phyloP scores from a whole-genome alignment of 2,329 filamentous ascomycete species.

The Aspergillaceae sp. region DNA sequence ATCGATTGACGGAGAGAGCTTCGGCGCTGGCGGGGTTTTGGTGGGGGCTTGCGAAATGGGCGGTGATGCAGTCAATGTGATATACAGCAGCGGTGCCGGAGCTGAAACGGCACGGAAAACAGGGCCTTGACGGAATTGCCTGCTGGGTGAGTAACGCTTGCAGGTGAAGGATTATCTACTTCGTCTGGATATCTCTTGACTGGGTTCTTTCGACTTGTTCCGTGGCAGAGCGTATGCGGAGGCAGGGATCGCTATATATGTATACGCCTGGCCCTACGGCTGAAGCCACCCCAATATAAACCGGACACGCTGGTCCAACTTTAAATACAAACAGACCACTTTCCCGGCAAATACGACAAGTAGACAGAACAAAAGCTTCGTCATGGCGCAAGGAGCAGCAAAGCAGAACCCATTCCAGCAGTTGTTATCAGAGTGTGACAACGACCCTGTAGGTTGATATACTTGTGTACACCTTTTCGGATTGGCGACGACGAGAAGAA shows the following conservation, averaged over 20 bases:
- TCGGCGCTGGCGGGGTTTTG: constrained; percentile 22
- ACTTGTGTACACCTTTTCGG: neutral
- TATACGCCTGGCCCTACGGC: too few species aligned
- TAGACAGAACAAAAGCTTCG: neutral
- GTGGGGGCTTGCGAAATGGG: constrained; percentile 15
- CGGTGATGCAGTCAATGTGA: too few species aligned
- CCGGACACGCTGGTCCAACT: neutral
- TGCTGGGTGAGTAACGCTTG: too few species aligned
- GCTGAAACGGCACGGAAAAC: too few species aligned
- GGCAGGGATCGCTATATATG: too few species aligned
- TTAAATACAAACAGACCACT: neutral
- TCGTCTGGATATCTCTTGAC: too few species aligned
- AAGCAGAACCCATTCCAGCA: constrained; percentile 62
- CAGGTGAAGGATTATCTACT: too few species aligned
- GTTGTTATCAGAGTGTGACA: constrained; percentile 58
- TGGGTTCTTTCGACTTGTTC: too few species aligned
- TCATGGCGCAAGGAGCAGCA: constrained; percentile 1
- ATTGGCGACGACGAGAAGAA: neutral
- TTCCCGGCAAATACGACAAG: neutral
- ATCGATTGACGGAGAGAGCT: constrained; percentile 12
- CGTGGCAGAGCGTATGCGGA: too few species aligned
- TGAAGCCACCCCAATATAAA: too few species aligned
- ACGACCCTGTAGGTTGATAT: constrained; percentile 53
- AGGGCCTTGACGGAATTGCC: too few species aligned
- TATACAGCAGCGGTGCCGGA: too few species aligned